Evolutionary conservation across 768 basidiomycete species (phyloP), one percentile per base, ranked within the genome.

Genomic region (Pleurotus tuber-regium): DNA sequence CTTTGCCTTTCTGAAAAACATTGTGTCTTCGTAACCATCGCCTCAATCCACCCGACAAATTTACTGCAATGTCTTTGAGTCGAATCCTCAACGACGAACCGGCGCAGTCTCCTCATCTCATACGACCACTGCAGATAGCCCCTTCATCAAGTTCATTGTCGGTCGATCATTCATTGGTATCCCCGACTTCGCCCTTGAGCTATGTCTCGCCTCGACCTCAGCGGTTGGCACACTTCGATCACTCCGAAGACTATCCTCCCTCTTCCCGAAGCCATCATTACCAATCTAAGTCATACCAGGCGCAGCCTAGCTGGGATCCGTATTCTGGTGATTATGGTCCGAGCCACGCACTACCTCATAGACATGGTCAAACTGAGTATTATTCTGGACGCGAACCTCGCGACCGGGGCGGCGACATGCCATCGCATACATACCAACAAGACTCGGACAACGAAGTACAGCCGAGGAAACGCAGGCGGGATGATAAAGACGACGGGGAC

Each of bases 21-120:
- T 12, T 16, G 26, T 26, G 30, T 16, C 46, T 48, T 9, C 31
- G 12, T 30, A 48, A 35, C 29, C 46, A 48, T 31, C 46, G 14
- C 23, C 46, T 29, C 43, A 49, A 38, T 30, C 24, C 11, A 29
- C 12, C 11, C 35, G 19, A 9, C 14, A 60, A n/a, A n/a, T n/a
- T n/a, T n/a, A n/a, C n/a, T n/a, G n/a, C 54, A 67, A 90, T 90
- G 87, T 89, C 88, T 44, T 81, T 90, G 66, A 83, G 82, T 60
- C 78, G 82, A 58, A 89, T 90, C 55, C 82, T 90, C 70, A 90
- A 90, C 70, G 82, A 89, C 70, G 83, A 87, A 57, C 78, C 85
- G 36, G 67, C 73, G 26, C 70, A 73, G 18, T 65, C 73, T 40
- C 54, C 66, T 46, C 66, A 52, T 64, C 67, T 40, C 58, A 55